Base-by-base conservation (phyloP, 495 filamentous ascomycete species). In the Aspergillus biplanus region DNA sequence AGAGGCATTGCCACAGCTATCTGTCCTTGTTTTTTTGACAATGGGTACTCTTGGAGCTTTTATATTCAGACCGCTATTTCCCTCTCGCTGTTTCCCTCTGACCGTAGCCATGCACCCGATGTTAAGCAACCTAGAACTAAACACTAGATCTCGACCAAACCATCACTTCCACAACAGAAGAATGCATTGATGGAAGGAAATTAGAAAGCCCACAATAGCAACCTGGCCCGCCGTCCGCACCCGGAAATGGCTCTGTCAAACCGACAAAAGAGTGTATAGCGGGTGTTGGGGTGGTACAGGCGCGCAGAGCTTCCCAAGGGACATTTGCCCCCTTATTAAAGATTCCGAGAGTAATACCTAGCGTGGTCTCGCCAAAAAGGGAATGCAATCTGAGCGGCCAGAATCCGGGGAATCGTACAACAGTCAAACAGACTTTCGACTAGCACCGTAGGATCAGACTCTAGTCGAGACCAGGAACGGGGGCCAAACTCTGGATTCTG, bases 251-350 rank as follows among this genome's bases (percentile, higher is more conserved):
- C 21, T 27, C 7, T 39, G 39, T 58, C 55, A 46, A 39, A 42
- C 35, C n/a, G 35, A 44, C 21, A 56, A 56, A 21, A 44, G 35
- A 42, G 35, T 8, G 16, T 9, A 50, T 7, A 54, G 52, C 34
- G 52, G 16, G 42, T 48, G 52, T 27, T 55, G 32, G 42, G 21
- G 59, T 61, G 7, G 59, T 55, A 55, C 59, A 47, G 37, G 37
- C 42, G 18, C 42, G 33, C 39, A 54, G 27, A 34, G 27, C 32
- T 33, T 50, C 27, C 4, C 37, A 7, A 31, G 54, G 31, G 27
- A 27, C 31, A 44, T 35, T 16, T 21, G 6, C 9, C 27, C 53
- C 27, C 53, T 21, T 21, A n/a, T 16, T 56, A 33, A 34, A 32
- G 39, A 37, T 9, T 13, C 53, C 13, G 6, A 18, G 15, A 56